Evolutionary conservation across 2,329 filamentous ascomycete species (phyloP), one percentile per base, ranked within the genome.

Genomic region (Cordyceps cateniannulata): DNA sequence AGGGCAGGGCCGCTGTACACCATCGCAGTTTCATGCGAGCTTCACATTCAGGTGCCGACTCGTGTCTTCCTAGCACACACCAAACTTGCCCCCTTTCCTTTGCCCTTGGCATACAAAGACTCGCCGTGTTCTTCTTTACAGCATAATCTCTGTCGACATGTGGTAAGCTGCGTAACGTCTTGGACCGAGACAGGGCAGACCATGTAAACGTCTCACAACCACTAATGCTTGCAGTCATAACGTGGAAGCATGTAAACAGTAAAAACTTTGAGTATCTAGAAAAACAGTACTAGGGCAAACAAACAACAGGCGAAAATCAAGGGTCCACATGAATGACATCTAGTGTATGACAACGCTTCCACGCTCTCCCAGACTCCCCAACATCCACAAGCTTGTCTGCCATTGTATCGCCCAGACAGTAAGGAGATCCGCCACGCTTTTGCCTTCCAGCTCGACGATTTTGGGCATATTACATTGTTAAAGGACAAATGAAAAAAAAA

Each of bases 401-500:
- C 42, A 7, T 47, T 58, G 9, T 10, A 25, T 35, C 48, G 47
- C 56, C 44, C 47, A 59, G 18, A 49, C 47, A 51, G n/a, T 6
- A 42, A 42, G 10, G n/a, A 59, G 22, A 59, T 44, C 47, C 24
- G 6, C 44, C 38, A 51, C 35, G 32, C 22, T 32, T 32, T 24
- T 18, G 25, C 27, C 32, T 51, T 10, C 32, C 22, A 50, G 22
- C 14, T 8, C 24, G 10, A 27, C 29, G 27, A 24, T 12, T 5
- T 52, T 44, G 29, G 22, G 18, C 27, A 61, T 48, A 61, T 61
- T 61, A 55, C 27, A 61, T 22, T 47, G 27, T 20, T 27, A 48
- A 29, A 44, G 8, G 14, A 35, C 32, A 35, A 35, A 22, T 27
- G 25, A 47, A 14, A 32, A 40, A 45, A 29, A 38, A 45, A 29